phyloP scores from a whole-genome alignment of 768 basidiomycete genomes.

The Pisolithus marmoratus region DNA sequence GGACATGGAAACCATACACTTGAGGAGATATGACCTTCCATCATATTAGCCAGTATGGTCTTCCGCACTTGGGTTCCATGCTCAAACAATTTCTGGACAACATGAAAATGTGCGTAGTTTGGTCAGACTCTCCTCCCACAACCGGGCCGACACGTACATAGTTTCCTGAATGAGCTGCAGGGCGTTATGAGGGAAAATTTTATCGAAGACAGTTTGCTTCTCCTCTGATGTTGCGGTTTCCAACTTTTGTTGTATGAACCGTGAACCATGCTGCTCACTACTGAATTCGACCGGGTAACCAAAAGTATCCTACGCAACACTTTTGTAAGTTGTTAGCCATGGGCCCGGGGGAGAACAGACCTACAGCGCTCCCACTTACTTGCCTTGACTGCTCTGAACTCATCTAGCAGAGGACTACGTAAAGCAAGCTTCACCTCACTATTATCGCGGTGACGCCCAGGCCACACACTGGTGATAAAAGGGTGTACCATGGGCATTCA shows the following conservation, averaged over 20 bases:
- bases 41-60: conserved; percentile 55
- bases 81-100: conserved; percentile 91
- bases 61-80: conserved; percentile 75
- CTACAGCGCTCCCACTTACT: conserved; percentile 76
- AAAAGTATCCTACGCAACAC: conserved; percentile 67
- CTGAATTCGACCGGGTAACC: conserved; percentile 89
- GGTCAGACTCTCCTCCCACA: background rate
- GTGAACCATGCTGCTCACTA: conserved; percentile 94
- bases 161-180: conserved; percentile 81
- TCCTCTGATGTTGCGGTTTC: conserved; percentile 74
- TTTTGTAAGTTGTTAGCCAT: background rate
- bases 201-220: conserved; percentile 74
- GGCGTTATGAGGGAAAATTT: conserved; percentile 74
- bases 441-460: conserved; percentile 41
- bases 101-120: conserved; percentile 39
- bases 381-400: conserved; percentile 76
- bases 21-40: conserved; percentile 86
- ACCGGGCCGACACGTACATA: conserved; percentile 52
- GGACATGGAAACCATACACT: conserved; percentile 95
- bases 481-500: conserved; percentile 30
- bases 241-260: conserved; percentile 90
- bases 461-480: conserved; percentile 38
- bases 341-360: conserved; percentile 17
- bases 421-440: conserved; percentile 27
- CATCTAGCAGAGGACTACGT: conserved; percentile 67